Evolutionary conservation across 352 stramenopile species (phyloP).

Genomic region (Globisporangium recalcitrans): DNA sequence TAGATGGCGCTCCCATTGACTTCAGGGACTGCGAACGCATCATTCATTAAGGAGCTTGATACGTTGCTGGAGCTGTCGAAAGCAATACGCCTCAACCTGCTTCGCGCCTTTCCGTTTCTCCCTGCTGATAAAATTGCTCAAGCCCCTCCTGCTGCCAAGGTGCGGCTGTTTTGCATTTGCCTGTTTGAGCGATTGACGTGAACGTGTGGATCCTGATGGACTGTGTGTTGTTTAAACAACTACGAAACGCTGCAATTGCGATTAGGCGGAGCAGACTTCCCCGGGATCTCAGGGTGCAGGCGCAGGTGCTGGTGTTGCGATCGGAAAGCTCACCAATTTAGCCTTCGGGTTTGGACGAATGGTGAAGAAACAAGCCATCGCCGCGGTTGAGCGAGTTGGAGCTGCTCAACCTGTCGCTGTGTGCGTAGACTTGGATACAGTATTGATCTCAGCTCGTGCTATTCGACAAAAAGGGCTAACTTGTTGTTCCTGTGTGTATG

Average conservation of each 20-base stretch:
- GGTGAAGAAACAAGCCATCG: slow-evolving; percentile 83
- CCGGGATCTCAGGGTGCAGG: slow-evolving; percentile 9
- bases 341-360: slow-evolving; percentile 77
- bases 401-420: slow-evolving; percentile 46
- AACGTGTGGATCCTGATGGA: neutral
- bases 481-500: neutral
- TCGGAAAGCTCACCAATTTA: slow-evolving; percentile 77
- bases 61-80: slow-evolving; percentile 43
- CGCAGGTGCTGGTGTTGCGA: slow-evolving; percentile 25
- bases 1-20: slow-evolving; percentile 53
- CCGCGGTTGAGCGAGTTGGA: slow-evolving; percentile 70
- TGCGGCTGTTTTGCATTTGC: neutral
- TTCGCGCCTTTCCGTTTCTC: slow-evolving; percentile 62
- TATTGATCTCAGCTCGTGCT: too few relatives aligned
- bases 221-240: neutral
- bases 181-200: neutral
- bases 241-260: neutral
- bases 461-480: too few relatives aligned
- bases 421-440: slow-evolving; percentile 23
- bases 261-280: neutral
- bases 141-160: neutral
- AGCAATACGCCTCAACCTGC: slow-evolving; percentile 41
- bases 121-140: slow-evolving; percentile 18
- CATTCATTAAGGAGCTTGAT: slow-evolving; percentile 55
- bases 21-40: slow-evolving; percentile 37